Evolutionary conservation across 225 moss, liverwort and hornwort genomes (phyloP), one percentile per base, ranked within the genome.

Genomic region (Antitrichia curtipendula): DNA sequence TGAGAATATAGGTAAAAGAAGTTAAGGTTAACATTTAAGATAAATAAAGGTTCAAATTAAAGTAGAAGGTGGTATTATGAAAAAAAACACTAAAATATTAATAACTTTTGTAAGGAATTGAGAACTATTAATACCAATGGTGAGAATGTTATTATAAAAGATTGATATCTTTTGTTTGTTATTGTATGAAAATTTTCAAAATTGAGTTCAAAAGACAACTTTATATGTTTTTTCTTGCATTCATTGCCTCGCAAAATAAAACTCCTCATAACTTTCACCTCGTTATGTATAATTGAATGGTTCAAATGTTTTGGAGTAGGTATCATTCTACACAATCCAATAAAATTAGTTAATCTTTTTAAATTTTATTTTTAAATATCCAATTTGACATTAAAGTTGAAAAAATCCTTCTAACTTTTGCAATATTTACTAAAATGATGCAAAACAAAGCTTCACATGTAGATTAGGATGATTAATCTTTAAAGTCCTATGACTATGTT

Each of bases 141-240:
- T 29, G 7, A 73, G 1, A 73, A 47, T 47, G 4, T 7, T 31
- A 3, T 7, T 18, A 2, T 27, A 41, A 25, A 15, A 14, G 15
- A 70, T 15, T 1, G 0, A 0, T 27, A 41, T 41, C 14, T 15
- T 20, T 40, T 66, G 0, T n/a, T 38, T 24, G 0, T 0, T 65
- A 36, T 10, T 20, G 3, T 36, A 9, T 64, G 10, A 65, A 19
- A 36, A 70, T 1, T 3, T 70, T 27, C 41, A 70, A 25, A 40
- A 41, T 27, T 25, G 15, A 27, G 3, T 41, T 41, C 25, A 70
- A 70, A 25, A 70, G 25, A 70, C 15, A 15, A 16, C 1, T 71
- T 3, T 25, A 43, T 3, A 27, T 70, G 22, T 24, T 41, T 27
- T 70, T 70, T 8, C 4, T 29, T 17, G 17, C 1, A 4, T 47